Evolutionary conservation across 129 eudicot species (phyloP).

Genomic region (Glebionis coronaria): DNA sequence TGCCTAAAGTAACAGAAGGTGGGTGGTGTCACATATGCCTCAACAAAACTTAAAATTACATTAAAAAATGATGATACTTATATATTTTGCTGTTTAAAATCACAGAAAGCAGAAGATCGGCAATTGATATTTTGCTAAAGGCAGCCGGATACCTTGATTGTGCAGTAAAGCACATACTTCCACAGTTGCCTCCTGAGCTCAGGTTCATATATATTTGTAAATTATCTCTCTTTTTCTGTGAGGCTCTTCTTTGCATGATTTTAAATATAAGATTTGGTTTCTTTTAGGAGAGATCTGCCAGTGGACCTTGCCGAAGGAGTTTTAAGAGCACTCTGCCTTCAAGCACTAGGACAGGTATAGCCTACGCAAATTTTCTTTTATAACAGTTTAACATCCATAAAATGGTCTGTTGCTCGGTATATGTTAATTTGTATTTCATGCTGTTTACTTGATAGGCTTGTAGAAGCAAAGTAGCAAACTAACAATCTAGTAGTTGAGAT

Average conservation of each 20-base stretch:
- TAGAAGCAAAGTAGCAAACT: not conserved
- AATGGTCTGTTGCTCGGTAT: not conserved
- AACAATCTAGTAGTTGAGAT: conserved; percentile 1
- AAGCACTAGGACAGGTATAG: conserved; percentile 90
- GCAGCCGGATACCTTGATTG: conserved; percentile 99
- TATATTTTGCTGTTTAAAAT: conserved; percentile 15
- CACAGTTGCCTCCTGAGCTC: conserved; percentile 70
- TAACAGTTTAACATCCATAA: not conserved
- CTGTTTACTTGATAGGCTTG: conserved; percentile 8
- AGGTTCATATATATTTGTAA: conserved; percentile 44
- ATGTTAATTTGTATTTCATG: conserved; percentile 1
- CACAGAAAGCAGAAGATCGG: conserved; percentile 83
- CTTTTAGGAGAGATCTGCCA: conserved; percentile 74
- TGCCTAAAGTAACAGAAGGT: conserved; percentile 97
- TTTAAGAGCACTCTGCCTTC: conserved; percentile 88
- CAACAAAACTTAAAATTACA: not conserved
- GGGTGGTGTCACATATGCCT: conserved; percentile 19
- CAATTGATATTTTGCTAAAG: conserved; percentile 78
- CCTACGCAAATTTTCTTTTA: conserved; percentile 11
- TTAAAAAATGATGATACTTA: not conserved
- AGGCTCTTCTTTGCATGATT: conserved; percentile 11
- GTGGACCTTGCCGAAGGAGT: conserved; percentile 97
- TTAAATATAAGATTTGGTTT: conserved; percentile 15
- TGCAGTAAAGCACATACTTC: conserved; percentile 82
- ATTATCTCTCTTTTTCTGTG: not conserved